phyloP scores from a whole-genome alignment of 2,329 filamentous ascomycete species.

The Endocalyx cinctus region DNA sequence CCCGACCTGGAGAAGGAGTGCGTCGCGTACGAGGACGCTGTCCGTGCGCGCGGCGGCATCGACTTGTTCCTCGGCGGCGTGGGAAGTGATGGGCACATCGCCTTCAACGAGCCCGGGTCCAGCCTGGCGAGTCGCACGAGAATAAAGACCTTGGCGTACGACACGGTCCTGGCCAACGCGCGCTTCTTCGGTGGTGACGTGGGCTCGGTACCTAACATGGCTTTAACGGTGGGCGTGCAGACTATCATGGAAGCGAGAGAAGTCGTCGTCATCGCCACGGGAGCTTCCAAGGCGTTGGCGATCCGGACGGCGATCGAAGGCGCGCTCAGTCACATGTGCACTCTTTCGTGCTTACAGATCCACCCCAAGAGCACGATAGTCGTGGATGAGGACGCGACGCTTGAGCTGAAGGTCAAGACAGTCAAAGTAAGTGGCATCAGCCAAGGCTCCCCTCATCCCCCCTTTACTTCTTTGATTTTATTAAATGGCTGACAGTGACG shows the following conservation, averaged over 20 bases:
- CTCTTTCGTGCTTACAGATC: slow-evolving; percentile 73
- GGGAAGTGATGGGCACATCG: slow-evolving; percentile 81
- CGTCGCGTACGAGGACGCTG: slow-evolving; percentile 73
- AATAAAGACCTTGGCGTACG: slow-evolving; percentile 82
- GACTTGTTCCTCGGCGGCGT: slow-evolving; percentile 84
- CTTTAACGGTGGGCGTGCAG: slow-evolving; percentile 78
- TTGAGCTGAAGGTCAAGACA: slow-evolving; percentile 70
- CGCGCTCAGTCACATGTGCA: slow-evolving; percentile 88
- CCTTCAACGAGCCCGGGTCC: slow-evolving; percentile 86
- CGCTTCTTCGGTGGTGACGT: slow-evolving; percentile 77
- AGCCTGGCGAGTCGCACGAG: slow-evolving; percentile 72
- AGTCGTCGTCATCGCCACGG: slow-evolving; percentile 77
- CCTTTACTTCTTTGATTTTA: too few species aligned
- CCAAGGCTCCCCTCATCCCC: background rate
- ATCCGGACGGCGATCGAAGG: slow-evolving; percentile 77
- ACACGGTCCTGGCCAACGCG: slow-evolving; percentile 81
- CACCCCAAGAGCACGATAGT: slow-evolving; percentile 80
- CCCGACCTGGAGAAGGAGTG: slow-evolving; percentile 72
- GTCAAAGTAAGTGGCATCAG: slow-evolving; percentile 48
- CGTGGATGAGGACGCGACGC: slow-evolving; percentile 74
- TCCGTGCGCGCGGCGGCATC: slow-evolving; percentile 70
- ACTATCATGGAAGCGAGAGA: slow-evolving; percentile 78
- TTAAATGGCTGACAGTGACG: too few species aligned
- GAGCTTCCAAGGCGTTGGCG: slow-evolving; percentile 74
- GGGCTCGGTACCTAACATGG: slow-evolving; percentile 71